Base-by-base conservation (phyloP, 257 asterid genomes). In the Thymus quinquecostatus region DNA sequence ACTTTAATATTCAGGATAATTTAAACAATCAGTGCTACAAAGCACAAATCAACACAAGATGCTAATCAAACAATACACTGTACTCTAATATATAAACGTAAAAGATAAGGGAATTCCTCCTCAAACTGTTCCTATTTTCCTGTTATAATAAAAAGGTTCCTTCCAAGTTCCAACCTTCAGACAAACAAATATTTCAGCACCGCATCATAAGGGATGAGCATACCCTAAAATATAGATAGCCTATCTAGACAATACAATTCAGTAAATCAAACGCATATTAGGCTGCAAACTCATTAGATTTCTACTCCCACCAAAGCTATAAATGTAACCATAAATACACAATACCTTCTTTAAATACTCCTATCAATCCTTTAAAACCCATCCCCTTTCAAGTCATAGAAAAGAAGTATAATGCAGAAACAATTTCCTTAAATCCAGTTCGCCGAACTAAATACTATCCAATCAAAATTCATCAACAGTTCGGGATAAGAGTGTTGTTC, bases 1-100 rank as follows among this genome's bases (percentile, higher is more conserved):
- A 73, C 29, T 48, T 66, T 51, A 41, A 21, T n/a, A 13, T 72
- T 51, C 28, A 58, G 30, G 34, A 56, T 14, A 57, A 8, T 43
- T 41, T 30, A 49, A 13, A 6, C 57, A 69, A 29, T 69, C 53
- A 30, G 47, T 28, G 57, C 21, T 40, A 2, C 56, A 57, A 41
- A 56, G 44, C 66, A 56, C 9, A 56, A 12, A 55, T 13, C 62
- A 38, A 36, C 13, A 68, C 14, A 41, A 1, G 3, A 53, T 36
- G 28, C 50, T 14, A 29, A 49, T 12, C 13, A 34, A 51, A 8
- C 47, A 68, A 55, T 3, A 56, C 27, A 56, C 5, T 41, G 29
- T 48, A 69, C 28, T 28, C 55, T 7, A 40, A 55, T 12, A 68
- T 21, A 27, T 10, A 51, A 54, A 67, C 38, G 40, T 41, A 36